Base-by-base conservation (phyloP, 179 eudicot species). In the Silene vulgaris region DNA sequence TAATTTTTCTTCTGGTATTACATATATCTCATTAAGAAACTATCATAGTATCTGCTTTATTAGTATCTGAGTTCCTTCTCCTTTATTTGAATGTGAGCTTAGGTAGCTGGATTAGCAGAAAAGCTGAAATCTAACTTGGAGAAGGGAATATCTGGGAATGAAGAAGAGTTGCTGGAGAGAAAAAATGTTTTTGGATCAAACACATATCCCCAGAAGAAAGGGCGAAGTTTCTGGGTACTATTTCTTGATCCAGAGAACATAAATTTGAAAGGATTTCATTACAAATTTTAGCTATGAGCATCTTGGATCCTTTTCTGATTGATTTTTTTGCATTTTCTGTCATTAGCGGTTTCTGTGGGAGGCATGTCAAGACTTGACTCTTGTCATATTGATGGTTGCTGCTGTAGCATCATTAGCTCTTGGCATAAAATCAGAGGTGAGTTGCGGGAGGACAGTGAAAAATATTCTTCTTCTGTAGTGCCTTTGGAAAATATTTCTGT, bases 381-480 rank as follows among this genome's bases (percentile, higher is more conserved):
- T 94, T 65, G 82, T 94, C 6, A 94, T 94, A 80, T 84, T 93
- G 90, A 88, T 93, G 84, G 86, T 95, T 16, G 97, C 97, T 65
- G 95, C 99, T 62, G 97, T 94, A 48, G 98, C 98, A 69, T 90
- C 96, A 59, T 73, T 92, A 83, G 97, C 90, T 60, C 85, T 95
- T 9, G 96, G 97, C 45, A 89, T 93, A 67, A 90, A 90, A 83
- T 85, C 97, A 3, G 89, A 92, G 93, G 96, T 92, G 81, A 81
- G 84, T 70, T 67, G 60, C 19, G 8, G 79, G 14, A 76, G 8
- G 8, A 43, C 43, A 21, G 23, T 54, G 17, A 11, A 17, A 45
- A 1, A 70, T 21, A 23, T 71, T 13, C 29, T 29, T 5, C 40
- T 54, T 54, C 19, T 16, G 17, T 54, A 56, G 9, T 8, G 21